Conservation (phyloP, 108 stramenopile genomes). For the Pinguiococcus pyrenoidosus region DNA sequence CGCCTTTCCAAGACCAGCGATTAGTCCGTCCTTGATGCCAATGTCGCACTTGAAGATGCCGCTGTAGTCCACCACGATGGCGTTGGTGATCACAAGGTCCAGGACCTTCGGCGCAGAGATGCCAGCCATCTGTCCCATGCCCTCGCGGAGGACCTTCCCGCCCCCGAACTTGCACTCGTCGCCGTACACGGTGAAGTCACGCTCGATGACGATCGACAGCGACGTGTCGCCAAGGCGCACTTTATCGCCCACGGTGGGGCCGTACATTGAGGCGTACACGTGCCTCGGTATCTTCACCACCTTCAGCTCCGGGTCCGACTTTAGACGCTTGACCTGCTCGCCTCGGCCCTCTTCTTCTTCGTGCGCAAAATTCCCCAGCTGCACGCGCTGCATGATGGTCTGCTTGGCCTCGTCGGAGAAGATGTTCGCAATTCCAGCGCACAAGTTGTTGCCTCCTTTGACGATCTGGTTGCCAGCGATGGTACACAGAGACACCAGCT, state of each 20-base stretch:
- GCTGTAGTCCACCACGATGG: conserved; percentile 73
- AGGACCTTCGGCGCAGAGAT: conserved; percentile 49
- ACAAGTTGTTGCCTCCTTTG: background rate
- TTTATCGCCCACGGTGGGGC: conserved; percentile 53
- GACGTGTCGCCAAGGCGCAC: conserved; percentile 76
- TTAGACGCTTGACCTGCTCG: too few relatives aligned
- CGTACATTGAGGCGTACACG: conserved; percentile 33
- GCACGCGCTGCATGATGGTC: conserved; percentile 12
- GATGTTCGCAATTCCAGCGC: too few relatives aligned
- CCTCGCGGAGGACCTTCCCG: conserved; percentile 90
- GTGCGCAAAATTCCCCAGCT: conserved; percentile 21
- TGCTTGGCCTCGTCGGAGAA: too few relatives aligned
- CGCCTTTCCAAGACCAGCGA: conserved; percentile 91
- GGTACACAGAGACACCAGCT: conserved; percentile 71
- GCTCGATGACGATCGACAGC: conserved; percentile 32
- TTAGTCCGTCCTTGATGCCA: conserved; percentile 73
- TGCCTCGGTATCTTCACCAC: background rate
- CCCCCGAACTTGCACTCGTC: conserved; percentile 98
- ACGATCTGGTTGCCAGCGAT: conserved; percentile 58
- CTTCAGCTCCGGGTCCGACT: background rate
- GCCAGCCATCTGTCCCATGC: conserved; percentile 85
- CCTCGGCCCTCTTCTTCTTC: conserved; percentile 17
- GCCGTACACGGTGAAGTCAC: conserved; percentile 58
- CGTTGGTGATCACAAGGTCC: conserved; percentile 90
- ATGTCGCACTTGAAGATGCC: conserved; percentile 79